Evolutionary conservation across 192 early-diverging fungal genomes (phyloP), one percentile per base, ranked within the genome.

Genomic region (Coemansia erecta): DNA sequence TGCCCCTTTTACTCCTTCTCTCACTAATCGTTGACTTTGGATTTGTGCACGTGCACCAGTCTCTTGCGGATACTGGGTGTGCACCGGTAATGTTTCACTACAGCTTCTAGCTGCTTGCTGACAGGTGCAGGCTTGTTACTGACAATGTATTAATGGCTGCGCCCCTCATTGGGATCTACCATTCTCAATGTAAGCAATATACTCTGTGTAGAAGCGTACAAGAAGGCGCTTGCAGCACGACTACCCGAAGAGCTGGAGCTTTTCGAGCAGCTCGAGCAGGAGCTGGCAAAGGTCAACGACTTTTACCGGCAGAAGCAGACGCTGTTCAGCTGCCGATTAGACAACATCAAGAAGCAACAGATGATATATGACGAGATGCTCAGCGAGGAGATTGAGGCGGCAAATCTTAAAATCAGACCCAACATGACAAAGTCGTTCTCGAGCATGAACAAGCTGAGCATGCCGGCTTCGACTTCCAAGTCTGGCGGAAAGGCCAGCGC

Each of bases 221-320:
- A 65, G 17, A 61, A 52, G 33, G 58, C 69, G 63, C 55, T 80
- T 18, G 39, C 28, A 5, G 14, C 41, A 47, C 73, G 69, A 8
- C 47, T 65, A 22, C 56, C 61, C 41, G 77, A 76, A 23, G 81
- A 83, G 67, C 67, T 58, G 11, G 73, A 66, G 0, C 80, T 83
- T 40, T 80, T 83, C 52, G 73, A 60, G 42, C 58, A 56, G 40
- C 62, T 77, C 22, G 73, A 80, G 63, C 64, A 66, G 50, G 81
- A 83, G 62, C 70, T 83, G 46, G 48, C 40, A 50, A 83, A 83
- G 61, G 81, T 83, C 14, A 68, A 68, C 51, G 68, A 66, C 45
- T 83, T 83, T 66, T 83, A 65, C 65, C 28, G 56, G 44, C 66
- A 67, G 37, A 79, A 80, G 56, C 70, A 77, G 28, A 41, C 53